phyloP scores from a whole-genome alignment of 257 asterid genomes.

The Scutellaria galericulata region DNA sequence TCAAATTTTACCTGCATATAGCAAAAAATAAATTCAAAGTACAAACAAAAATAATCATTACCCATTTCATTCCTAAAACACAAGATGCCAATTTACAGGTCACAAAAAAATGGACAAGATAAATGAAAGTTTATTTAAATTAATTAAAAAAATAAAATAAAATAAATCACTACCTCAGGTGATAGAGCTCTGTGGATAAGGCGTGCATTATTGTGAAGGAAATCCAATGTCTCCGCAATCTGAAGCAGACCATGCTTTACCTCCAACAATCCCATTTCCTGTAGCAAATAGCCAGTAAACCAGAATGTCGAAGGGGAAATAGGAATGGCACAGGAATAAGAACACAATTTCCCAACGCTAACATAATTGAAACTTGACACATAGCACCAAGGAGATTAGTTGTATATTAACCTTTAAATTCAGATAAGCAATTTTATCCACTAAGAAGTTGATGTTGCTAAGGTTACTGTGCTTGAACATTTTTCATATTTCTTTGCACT shows the following conservation, averaged over 20 bases:
- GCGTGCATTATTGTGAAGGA: constrained; percentile 92
- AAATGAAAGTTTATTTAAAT: constrained; percentile 3
- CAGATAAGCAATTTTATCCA: constrained; percentile 18
- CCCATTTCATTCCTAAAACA: constrained; percentile 15
- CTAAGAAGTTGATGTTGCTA: constrained; percentile 2
- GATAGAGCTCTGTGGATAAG: constrained; percentile 89
- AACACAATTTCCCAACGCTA: constrained; percentile 23
- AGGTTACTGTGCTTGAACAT: constrained; percentile 4
- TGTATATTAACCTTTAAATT: constrained; percentile 22
- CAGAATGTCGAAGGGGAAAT: constrained; percentile 5
- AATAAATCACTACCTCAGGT: constrained; percentile 72
- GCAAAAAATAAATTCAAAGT: background rate
- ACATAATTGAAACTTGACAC: constrained; percentile 10
- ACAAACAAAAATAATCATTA: background rate
- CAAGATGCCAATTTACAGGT: constrained; percentile 12
- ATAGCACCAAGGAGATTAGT: background rate
- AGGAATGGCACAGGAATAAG: constrained; percentile 13
- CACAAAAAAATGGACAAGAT: background rate
- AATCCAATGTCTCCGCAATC: constrained; percentile 95
- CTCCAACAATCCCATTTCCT: constrained; percentile 98
- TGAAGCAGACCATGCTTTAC: constrained; percentile 97
- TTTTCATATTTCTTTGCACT: constrained; percentile 15
- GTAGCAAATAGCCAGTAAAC: constrained; percentile 37
- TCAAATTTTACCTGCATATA: constrained; percentile 7
- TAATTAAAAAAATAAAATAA: background rate